Percentiles rank a stretch among this genome's conserved stretches.
Conservation (phyloP, 257 asterid species). For the Gynochthodes officinalis region DNA sequence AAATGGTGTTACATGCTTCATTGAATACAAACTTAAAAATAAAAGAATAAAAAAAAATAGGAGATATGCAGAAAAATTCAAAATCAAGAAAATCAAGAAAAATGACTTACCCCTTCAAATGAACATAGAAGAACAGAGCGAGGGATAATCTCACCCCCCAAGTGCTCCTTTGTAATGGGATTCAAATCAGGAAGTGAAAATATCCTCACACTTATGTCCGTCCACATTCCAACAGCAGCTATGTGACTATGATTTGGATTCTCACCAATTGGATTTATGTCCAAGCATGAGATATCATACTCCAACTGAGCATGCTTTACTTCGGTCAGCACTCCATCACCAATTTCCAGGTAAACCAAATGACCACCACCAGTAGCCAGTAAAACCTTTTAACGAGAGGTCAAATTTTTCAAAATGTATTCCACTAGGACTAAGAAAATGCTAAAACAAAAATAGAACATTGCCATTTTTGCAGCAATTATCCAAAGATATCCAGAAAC, state of each 20-base stretch:
- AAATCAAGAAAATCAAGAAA: conserved; percentile 15
- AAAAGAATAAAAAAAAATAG: background rate
- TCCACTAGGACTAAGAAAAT: conserved; percentile 12
- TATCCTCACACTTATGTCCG: conserved; percentile 76
- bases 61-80: background rate
- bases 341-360: conserved; percentile 91
- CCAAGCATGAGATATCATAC: conserved; percentile 93
- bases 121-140: conserved; percentile 94
- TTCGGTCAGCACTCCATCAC: conserved; percentile 79
- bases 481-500: background rate
- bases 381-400: conserved; percentile 54
- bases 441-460: background rate
- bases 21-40: background rate
- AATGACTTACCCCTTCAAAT: conserved; percentile 85
- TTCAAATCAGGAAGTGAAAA: conserved; percentile 86
- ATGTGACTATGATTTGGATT: conserved; percentile 70
- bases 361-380: conserved; percentile 98
- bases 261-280: conserved; percentile 89
- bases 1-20: background rate
- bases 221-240: conserved; percentile 99
- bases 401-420: conserved; percentile 16
- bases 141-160: conserved; percentile 98
- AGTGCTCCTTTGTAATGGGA: conserved; percentile 74
- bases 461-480: background rate
- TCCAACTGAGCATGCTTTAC: conserved; percentile 72